Evolutionary conservation across 2,329 filamentous ascomycete species (phyloP), one percentile per base, ranked within the genome.

Genomic region (Fusarium paranaense): DNA sequence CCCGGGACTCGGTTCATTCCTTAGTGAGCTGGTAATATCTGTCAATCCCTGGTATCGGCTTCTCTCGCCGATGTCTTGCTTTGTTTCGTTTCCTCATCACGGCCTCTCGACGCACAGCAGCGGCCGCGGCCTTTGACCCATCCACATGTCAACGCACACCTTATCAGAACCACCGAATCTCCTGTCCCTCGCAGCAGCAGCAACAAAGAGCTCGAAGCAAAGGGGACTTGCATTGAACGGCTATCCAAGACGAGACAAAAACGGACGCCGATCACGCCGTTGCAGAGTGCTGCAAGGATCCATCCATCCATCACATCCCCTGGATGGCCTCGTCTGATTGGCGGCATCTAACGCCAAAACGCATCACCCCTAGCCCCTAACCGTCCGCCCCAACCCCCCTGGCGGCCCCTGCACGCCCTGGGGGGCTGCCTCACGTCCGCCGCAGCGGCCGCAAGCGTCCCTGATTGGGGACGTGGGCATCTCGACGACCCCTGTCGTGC

Each of bases 201-300:
- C 37, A 59, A 67, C 45, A 64, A 71, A 74, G 63, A 67, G 67
- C 62, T 68, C 54, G 59, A 62, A 35, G 40, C 32, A 60, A 71
- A 62, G 69, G 57, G 58, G 52, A 74, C 61, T 63, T 57, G 33
- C 47, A 54, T 59, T 67, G 61, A 70, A 64, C 62, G 60, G 45
- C 27, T 52, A 22, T 25, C 30, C 27, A 45, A 40, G 30, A 30
- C 32, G 59, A 68, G 37, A 45, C 59, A 71, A 62, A 56, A 73
- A 65, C 60, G 58, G 57, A 74, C 58, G 70, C 67, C 57, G 72
- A 78, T 73, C 75, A 73, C 70, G 70, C 76, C 74, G 76, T 78
- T 78, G 67, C 66, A 72, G 64, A 74, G 69, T 61, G 56, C 62
- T 72, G 72, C 76, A 75, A 66, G 72, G 74, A 72, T 75, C 42